Base-by-base conservation (phyloP, 2,329 filamentous ascomycete species). In the Cryphonectria naterciae region DNA sequence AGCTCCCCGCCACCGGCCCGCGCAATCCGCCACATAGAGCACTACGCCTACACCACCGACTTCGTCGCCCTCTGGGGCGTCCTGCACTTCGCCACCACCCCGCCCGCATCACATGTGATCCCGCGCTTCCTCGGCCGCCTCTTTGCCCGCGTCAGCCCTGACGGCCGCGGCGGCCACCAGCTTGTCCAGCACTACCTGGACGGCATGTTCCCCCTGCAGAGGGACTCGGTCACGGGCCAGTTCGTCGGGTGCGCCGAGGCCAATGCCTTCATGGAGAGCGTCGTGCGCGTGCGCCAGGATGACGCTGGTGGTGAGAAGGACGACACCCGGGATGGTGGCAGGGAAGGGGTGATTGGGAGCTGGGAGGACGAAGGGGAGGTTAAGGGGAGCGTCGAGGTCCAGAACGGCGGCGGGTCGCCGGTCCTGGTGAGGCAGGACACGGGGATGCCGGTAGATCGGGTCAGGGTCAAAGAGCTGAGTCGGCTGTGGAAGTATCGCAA, bases 11-110 rank as follows among this genome's bases (percentile, higher is more conserved):
- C 83, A 11, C 80, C 83, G 6, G 83, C 84, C 72, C 81, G 83
- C 56, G 87, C 87, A 2, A 90, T 95, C 67, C 85, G 87, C 7
- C 86, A 94, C 74, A 91, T 96, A 54, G 93, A 96, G 80, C 93
- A 96, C 79, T 96, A 95, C 76, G 91, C 90, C 2, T 92, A 95
- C 77, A 86, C 86, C 11, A 86, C 85, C 22, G 93, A 96, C 75
- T 92, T 93, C 74, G 92, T 95, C 2, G 87, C 92, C 4, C 82
- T 89, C 13, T 93, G 91, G 86, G 93, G 93, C 1, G 88, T 94
- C 7, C 82, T 95, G 49, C 87, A 92, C 77, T 94, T 93, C 39
- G 85, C 86, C 67, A 80, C 81, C 35, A 78, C 84, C 2, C 78
- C 81, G 0, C 86, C 77, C 61, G 80, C 74, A 39, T 78, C 78